Percentiles rank a stretch among this genome's conserved stretches.
Conservation (phyloP, 805 yeast species). For the Sugiyamaella lignohabitans region DNA sequence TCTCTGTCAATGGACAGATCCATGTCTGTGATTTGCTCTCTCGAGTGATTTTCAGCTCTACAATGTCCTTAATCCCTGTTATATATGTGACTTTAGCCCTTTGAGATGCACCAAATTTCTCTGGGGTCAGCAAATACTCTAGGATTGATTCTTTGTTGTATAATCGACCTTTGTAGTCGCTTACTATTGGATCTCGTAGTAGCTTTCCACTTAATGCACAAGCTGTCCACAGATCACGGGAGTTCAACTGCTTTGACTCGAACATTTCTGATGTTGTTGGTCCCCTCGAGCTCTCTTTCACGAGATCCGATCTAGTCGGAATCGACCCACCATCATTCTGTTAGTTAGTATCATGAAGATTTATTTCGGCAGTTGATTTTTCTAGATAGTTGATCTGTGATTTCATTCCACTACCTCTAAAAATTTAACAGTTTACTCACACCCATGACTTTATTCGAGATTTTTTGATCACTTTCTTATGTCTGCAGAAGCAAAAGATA, state of each 20-base stretch:
- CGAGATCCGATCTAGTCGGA: constrained; percentile 51
- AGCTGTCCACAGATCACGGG: constrained; percentile 35
- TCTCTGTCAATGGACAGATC: constrained; percentile 35
- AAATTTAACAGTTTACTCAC: too few relatives aligned
- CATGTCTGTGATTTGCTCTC: constrained; percentile 21
- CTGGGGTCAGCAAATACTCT: constrained; percentile 43
- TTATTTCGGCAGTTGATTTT: too few relatives aligned
- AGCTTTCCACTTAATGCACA: constrained; percentile 42
- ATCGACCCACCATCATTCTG: constrained; percentile 63
- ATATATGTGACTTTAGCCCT: constrained; percentile 31
- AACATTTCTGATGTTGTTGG: constrained; percentile 22
- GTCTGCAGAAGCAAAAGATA: too few relatives aligned
- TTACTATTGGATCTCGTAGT: constrained; percentile 46
- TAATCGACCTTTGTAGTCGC: constrained; percentile 59
- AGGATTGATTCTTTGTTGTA: constrained; percentile 56
- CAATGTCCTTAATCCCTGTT: constrained; percentile 37
- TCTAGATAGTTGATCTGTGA: too few relatives aligned
- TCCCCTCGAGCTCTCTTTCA: constrained; percentile 21
- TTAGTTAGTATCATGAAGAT: not conserved
- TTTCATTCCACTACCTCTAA: too few relatives aligned
- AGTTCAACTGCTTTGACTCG: constrained; percentile 21
- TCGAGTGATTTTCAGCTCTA: constrained; percentile 32
- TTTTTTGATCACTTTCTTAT: too few relatives aligned
- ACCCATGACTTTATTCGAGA: too few relatives aligned
- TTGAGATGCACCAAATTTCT: constrained; percentile 20